Evolutionary conservation across 495 filamentous ascomycete species (phyloP).

Genomic region (Chaetomium tenue): DNA sequence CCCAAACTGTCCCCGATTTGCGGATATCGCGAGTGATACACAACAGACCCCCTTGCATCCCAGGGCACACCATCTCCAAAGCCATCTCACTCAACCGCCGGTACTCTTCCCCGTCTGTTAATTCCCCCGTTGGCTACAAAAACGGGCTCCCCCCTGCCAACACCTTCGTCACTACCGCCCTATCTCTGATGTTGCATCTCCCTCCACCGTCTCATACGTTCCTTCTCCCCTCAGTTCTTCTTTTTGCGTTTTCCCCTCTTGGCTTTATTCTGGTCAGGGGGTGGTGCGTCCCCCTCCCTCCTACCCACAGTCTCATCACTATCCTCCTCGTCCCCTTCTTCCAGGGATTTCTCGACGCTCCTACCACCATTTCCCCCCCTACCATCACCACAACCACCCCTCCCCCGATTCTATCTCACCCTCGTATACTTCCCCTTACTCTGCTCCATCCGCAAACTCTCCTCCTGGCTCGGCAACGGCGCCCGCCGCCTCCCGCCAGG

Average conservation of each 20-base stretch:
- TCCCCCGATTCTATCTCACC: slow-evolving; percentile 41
- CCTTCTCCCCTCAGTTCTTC: too few relatives aligned
- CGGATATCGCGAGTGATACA: background rate
- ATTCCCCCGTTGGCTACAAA: too few relatives aligned
- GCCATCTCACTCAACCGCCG: background rate
- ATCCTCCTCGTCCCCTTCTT: too few relatives aligned
- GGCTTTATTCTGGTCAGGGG: too few relatives aligned
- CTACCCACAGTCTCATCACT: too few relatives aligned
- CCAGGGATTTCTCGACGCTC: too few relatives aligned
- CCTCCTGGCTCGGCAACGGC: slow-evolving; percentile 77
- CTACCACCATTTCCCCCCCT: background rate
- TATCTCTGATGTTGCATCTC: too few relatives aligned
- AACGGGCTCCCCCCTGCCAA: too few relatives aligned
- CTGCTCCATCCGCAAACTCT: slow-evolving; percentile 75
- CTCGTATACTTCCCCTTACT: slow-evolving; percentile 61
- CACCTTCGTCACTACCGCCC: too few relatives aligned
- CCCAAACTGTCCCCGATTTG: background rate
- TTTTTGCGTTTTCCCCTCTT: too few relatives aligned
- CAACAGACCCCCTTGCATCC: background rate
- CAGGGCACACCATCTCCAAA: background rate
- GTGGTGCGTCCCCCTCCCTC: too few relatives aligned
- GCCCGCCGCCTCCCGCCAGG: slow-evolving; percentile 50
- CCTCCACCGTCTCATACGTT: too few relatives aligned
- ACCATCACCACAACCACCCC: background rate
- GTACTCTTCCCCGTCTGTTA: background rate